Evolutionary conservation across 1,284 basidiomycete genomes (phyloP).

Genomic region (Golubevia pallescens): DNA sequence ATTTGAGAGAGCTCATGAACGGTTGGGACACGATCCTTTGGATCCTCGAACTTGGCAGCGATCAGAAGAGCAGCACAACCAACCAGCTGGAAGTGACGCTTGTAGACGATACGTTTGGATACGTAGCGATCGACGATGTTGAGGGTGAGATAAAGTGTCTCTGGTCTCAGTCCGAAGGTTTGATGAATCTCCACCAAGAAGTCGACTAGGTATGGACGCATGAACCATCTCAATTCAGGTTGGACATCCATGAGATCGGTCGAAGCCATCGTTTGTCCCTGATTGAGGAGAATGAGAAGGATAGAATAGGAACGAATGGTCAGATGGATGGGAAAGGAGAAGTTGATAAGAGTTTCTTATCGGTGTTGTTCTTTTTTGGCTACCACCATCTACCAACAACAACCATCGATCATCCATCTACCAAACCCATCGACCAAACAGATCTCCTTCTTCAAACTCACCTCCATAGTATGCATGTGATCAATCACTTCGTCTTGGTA

Average conservation of each 20-base stretch:
- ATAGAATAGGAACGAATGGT: neutral
- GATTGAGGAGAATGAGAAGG: neutral
- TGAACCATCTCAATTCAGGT: slow-evolving; percentile 68
- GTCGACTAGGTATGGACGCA: slow-evolving; percentile 99
- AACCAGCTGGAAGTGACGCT: slow-evolving; percentile 98
- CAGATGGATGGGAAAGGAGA: neutral
- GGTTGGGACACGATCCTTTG: slow-evolving; percentile 95
- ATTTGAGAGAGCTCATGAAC: slow-evolving; percentile 91
- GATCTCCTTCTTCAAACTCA: slow-evolving; percentile 1
- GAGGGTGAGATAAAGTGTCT: slow-evolving; percentile 96
- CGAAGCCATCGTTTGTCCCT: slow-evolving; percentile 43
- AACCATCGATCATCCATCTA: neutral
- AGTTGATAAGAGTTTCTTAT: neutral
- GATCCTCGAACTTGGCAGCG: slow-evolving; percentile 98
- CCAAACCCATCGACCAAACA: neutral
- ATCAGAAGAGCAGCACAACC: slow-evolving; percentile 98
- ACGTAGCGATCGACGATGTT: slow-evolving; percentile 99
- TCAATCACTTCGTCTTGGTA: slow-evolving; percentile 55
- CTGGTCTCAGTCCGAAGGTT: slow-evolving; percentile 84
- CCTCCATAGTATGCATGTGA: slow-evolving; percentile 57
- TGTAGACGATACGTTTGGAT: slow-evolving; percentile 95
- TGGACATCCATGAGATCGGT: slow-evolving; percentile 62
- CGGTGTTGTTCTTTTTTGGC: neutral
- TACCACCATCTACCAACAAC: neutral
- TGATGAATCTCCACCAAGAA: slow-evolving; percentile 99